Percentiles rank a stretch among this genome's conserved stretches.
Conservation (phyloP, 2,329 filamentous ascomycete genomes). For the Parascedosporium putredinis region DNA sequence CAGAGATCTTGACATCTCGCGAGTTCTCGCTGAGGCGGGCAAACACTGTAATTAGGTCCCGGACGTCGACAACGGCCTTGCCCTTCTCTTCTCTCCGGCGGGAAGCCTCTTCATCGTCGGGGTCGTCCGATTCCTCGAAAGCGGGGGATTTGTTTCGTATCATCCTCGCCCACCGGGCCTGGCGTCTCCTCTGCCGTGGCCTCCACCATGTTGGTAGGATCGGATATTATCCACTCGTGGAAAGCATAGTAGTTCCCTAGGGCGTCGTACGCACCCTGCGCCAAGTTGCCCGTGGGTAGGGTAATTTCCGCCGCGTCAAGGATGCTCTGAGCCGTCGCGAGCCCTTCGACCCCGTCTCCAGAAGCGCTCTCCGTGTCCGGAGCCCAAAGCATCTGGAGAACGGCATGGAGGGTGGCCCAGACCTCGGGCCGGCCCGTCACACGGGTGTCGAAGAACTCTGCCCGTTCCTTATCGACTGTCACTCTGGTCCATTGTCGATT, state of each 20-base stretch:
- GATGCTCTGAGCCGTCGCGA: constrained; percentile 68
- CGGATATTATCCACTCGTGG: constrained; percentile 57
- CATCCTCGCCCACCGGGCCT: constrained; percentile 18
- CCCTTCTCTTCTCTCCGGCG: constrained; percentile 45
- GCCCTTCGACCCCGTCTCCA: constrained; percentile 26
- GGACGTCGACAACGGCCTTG: constrained; percentile 41
- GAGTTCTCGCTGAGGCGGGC: constrained; percentile 58
- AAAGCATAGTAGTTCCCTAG: constrained; percentile 60
- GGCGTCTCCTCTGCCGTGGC: constrained; percentile 30
- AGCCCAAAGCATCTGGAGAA: constrained; percentile 57
- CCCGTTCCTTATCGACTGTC: constrained; percentile 59
- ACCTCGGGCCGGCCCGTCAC: constrained; percentile 68
- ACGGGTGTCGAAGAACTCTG: constrained; percentile 83
- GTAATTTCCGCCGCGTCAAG: constrained; percentile 69
- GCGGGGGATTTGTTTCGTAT: constrained; percentile 30
- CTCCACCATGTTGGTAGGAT: constrained; percentile 46
- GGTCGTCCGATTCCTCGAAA: constrained; percentile 20
- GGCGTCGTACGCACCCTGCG: constrained; percentile 62
- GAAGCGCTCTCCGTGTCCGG: constrained; percentile 29
- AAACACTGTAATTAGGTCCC: constrained; percentile 45
- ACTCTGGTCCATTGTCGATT: constrained; percentile 58
- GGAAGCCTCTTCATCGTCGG: constrained; percentile 23
- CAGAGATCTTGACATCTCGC: constrained; percentile 48
- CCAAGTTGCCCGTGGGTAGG: constrained; percentile 61
- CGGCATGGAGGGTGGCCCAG: constrained; percentile 65